Evolutionary conservation across 225 moss, liverwort and hornwort species (phyloP).

Genomic region (Asterella californica): DNA sequence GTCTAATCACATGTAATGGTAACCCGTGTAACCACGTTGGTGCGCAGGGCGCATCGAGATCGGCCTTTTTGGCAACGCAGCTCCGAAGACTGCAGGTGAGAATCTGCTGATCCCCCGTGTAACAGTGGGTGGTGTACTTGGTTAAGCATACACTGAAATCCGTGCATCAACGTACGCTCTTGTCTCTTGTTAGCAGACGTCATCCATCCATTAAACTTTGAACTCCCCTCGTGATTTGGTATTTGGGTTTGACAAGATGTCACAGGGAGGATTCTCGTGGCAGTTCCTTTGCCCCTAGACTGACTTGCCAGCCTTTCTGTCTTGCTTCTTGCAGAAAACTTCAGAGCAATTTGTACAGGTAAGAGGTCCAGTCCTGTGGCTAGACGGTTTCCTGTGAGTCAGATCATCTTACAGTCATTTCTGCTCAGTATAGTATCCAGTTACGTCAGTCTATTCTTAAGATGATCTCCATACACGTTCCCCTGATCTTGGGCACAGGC

Average conservation of each 20-base stretch:
- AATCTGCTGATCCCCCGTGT: background rate
- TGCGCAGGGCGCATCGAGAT: conserved; percentile 63
- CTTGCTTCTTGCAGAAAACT: conserved; percentile 43
- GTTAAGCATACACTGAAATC: background rate
- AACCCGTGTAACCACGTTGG: background rate
- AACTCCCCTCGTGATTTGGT: background rate
- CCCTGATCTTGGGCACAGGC: background rate
- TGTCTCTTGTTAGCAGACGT: background rate
- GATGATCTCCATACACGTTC: background rate
- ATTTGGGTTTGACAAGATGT: background rate
- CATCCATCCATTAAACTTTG: background rate
- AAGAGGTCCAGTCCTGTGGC: conserved; percentile 3
- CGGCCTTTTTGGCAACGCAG: conserved; percentile 67
- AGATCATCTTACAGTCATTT: background rate
- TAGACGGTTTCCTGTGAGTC: background rate
- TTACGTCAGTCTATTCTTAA: background rate
- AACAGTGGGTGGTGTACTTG: background rate
- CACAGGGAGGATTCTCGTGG: background rate
- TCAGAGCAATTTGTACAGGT: conserved; percentile 66
- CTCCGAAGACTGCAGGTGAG: conserved; percentile 71
- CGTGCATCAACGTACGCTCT: background rate
- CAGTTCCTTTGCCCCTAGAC: background rate
- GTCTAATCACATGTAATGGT: background rate
- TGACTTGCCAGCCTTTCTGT: background rate
- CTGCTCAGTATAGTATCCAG: background rate